Base-by-base conservation (phyloP, 805 yeast species). In the Teunomyces pallodes region DNA sequence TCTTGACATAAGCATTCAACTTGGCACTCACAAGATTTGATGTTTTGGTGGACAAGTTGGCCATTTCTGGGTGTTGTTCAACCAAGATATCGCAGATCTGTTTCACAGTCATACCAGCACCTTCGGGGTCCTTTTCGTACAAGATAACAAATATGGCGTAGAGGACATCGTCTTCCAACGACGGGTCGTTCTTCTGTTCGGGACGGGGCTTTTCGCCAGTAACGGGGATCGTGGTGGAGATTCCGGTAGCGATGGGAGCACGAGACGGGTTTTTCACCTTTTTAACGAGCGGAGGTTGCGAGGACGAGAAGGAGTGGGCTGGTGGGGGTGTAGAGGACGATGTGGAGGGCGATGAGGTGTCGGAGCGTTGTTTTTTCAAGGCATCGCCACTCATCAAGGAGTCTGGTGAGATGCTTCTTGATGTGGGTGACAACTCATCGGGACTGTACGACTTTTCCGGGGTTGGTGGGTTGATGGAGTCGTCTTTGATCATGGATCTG, bases 31-130 rank as follows among this genome's bases (percentile, higher is more conserved):
- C 91, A 55, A 87, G 66, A 61, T 87, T 87, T 24, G 92, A 86
- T 12, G 92, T 84, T 59, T 87, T 87, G 14, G 92, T 84, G 3
- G 90, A 84, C 50, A 87, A 66, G 50, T 82, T 86, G 4, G 90
- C 87, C 90, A 87, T 87, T 43, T 86, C 90, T 1, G 95, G 95
- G 62, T 87, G 92, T 56, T 80, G 77, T 47, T 82, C 88, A 43
- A 83, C 71, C 42, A 87, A 71, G 48, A 84, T 78, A 64, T 87
- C 96, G 67, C 95, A 87, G 50, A 87, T 79, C 62, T 87, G 95
- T 61, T 87, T 87, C 29, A 87, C 96, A n/a, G 96, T 87, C 90
- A 87, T 86, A 54, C 96, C 96, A 50, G 77, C 75, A 44, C 87
- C 84, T 45, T 77, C 78, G 1, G 84, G 68, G 61, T 87, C 96